Evolutionary conservation across 768 basidiomycete genomes (phyloP), one percentile per base, ranked within the genome.

Genomic region (Termitomyces titanicus): DNA sequence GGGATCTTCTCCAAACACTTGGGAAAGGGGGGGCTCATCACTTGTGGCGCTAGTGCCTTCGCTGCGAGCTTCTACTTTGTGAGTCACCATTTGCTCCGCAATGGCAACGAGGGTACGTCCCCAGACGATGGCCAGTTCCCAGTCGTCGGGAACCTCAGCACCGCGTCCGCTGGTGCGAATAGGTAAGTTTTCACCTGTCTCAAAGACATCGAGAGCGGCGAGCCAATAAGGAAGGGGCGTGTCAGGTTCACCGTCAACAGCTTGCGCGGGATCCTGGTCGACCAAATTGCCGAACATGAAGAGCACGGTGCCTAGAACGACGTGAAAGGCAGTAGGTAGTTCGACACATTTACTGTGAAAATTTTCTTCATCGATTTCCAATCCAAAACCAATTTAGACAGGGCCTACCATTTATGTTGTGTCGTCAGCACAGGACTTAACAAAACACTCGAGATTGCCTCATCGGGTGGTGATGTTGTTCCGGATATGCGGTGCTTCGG

Each of bases 121-220:
- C 84, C 84, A 86, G 47, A 80, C 72, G 60, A 86, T 73, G 15
- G 84, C 80, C 79, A 87, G 81, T 29, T 81, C 78, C 86, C 85
- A 89, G 67, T 88, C 84, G 61, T 85, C 82, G 7, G 73, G 71
- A 25, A 47, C 55, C 47, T 66, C 65, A 42, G 60, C 65, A 15
- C 64, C 65, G 1, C 63, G 61, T 34, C 73, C 74, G 48, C 60
- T 70, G 5, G 71, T 71, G 33, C 75, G 75, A 34, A 75, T 74
- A 0, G 84, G 84, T 7, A 85, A 69, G 59, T 76, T 82, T 62
- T 88, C 85, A 42, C 85, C 85, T 7, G 79, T 82, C 68, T 87
- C 84, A 61, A 89, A 85, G 7, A 85, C 82, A 62, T 87, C 85
- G 51, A 89, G 73, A 1, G 86, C 84, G n/a, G 81, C 78, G 35